Base-by-base conservation (phyloP, 352 stramenopile genomes). In the Globisporangium uncinulatum region DNA sequence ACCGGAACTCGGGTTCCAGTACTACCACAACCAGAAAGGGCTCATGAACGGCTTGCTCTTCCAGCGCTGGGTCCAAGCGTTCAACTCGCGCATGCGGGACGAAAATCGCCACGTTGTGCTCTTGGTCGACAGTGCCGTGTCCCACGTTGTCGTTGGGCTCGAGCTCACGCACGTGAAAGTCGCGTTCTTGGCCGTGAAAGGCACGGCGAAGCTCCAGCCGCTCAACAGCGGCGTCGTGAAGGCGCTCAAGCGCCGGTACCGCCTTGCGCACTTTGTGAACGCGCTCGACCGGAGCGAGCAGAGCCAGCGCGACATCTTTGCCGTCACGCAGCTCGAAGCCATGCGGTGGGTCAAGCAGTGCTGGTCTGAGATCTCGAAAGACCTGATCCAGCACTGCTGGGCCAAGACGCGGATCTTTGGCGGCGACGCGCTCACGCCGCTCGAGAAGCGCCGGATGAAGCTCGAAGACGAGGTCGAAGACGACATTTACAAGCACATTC, bases 41-140 rank as follows among this genome's bases (percentile, higher is more conserved):
- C 49, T 24, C 29, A 64, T 68, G 62, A 68, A 56, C 21, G 62
- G 52, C 5, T 37, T 58, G 14, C 57, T 68, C 24, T 68, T 68
- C 48, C 62, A 64, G 48, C 54, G 56, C 31, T 68, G 62, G 56
- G 45, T 68, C 14, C 51, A 54, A 11, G 56, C 50, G 29, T 56
- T 68, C 20, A 54, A 64, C 39, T 37, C 39, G 34, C 51, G 47
- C 32, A 68, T 68, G 62, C 51, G 56, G 7, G 48, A 51, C 41
- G 36, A 59, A 9, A 24, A 56, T 37, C 62, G 62, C 7, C 36
- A 42, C 14, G 59, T 68, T 11, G 37, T 64, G 36, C 51, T 68
- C 3, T 20, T 68, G 0, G 51, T 64, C 24, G 62, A 68, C 51
- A 68, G 59, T 24, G 56, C 57, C 17, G 20, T 46, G 46, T 61